phyloP scores from a whole-genome alignment of 2,329 filamentous ascomycete genomes.

The Triangularia verruculosa region DNA sequence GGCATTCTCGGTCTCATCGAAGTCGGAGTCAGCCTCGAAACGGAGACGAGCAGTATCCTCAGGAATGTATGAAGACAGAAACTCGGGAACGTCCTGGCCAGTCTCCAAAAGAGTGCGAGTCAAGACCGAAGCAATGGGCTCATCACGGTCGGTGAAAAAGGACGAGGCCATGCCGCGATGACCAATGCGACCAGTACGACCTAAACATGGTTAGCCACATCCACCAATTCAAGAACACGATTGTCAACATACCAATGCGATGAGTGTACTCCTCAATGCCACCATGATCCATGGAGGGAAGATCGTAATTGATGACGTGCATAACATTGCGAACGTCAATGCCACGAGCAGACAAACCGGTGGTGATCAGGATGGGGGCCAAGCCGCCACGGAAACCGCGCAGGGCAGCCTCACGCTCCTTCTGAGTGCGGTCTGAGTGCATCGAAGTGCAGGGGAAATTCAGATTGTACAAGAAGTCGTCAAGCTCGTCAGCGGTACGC shows the following conservation, averaged over 20 bases:
- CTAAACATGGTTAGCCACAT: constrained; percentile 39
- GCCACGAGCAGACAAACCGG: constrained; percentile 81
- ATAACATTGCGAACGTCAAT: constrained; percentile 83
- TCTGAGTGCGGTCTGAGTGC: constrained; percentile 81
- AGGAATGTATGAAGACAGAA: constrained; percentile 65
- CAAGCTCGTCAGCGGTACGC: constrained; percentile 72
- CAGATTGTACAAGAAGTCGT: constrained; percentile 82
- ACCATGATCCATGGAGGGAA: constrained; percentile 71
- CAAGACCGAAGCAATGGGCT: constrained; percentile 68
- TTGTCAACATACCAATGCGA: constrained; percentile 69
- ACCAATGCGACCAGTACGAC: constrained; percentile 91
- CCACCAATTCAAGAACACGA: neutral
- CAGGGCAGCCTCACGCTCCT: constrained; percentile 89
- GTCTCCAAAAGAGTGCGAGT: constrained; percentile 81
- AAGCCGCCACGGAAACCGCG: constrained; percentile 75
- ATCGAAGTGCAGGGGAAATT: constrained; percentile 82
- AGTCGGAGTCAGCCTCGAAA: constrained; percentile 56
- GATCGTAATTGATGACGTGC: constrained; percentile 91
- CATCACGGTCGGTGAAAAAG: constrained; percentile 78
- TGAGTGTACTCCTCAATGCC: constrained; percentile 93
- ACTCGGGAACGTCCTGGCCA: constrained; percentile 75
- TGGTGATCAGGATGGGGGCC: constrained; percentile 78
- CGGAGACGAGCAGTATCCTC: constrained; percentile 50
- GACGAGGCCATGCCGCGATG: constrained; percentile 82
- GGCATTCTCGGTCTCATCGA: constrained; percentile 37